A percentile compares a stretch with the other conserved stretches of the same genome.
phyloP scores from a whole-genome alignment of 306 rosid genomes.

The Vigna reflexopilosa region DNA sequence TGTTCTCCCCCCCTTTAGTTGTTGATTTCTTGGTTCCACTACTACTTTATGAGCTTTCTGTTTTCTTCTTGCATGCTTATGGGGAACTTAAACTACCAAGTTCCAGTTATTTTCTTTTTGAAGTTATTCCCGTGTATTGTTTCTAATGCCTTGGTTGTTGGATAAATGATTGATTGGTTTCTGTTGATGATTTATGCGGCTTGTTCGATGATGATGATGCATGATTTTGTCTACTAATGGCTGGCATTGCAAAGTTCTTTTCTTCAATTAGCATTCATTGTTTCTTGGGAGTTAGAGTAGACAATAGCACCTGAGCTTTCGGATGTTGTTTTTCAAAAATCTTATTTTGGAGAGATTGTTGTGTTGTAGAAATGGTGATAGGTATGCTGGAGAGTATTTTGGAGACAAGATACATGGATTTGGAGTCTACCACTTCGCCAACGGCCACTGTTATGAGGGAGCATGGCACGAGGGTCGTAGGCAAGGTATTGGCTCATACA shows the following conservation, averaged over 20 bases:
- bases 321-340: neutral
- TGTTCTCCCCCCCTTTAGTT: neutral
- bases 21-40: neutral
- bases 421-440: conserved; percentile 93
- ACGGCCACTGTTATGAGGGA: conserved; percentile 95
- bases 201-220: neutral
- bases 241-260: neutral
- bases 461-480: conserved; percentile 97
- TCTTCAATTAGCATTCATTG: neutral
- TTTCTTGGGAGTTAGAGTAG: conserved; percentile 17
- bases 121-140: neutral
- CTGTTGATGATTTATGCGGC: conserved; percentile 24
- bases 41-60: neutral
- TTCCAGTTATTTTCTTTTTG: neutral
- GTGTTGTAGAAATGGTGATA: conserved; percentile 87
- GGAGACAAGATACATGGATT: conserved; percentile 99
- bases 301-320: neutral
- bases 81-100: neutral
- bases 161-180: neutral
- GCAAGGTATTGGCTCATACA: conserved; percentile 85
- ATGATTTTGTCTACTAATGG: neutral
- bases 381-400: conserved; percentile 97
- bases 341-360: conserved; percentile 1
- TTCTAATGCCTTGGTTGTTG: neutral
- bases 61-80: neutral